phyloP scores from a whole-genome alignment of 257 asterid genomes.

The Primulina tabacum region DNA sequence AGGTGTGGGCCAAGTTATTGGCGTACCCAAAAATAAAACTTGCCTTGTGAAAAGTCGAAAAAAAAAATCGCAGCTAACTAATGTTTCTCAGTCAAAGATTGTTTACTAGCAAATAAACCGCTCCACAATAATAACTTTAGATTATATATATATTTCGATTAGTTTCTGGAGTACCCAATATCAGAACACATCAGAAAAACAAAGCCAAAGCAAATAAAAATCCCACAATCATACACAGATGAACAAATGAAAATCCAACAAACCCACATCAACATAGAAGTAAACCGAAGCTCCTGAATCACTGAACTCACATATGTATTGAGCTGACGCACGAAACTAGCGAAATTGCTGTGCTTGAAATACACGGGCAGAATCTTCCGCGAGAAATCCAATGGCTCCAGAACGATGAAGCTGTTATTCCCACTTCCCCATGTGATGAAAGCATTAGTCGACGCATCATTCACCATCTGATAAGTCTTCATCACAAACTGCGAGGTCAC shows the following conservation, averaged over 20 bases:
- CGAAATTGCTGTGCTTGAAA: conserved; percentile 88
- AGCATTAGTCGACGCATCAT: conserved; percentile 53
- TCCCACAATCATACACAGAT: not conserved
- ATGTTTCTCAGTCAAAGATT: not conserved
- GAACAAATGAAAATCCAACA: not conserved
- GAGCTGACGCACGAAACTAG: conserved; percentile 92
- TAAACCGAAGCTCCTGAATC: not conserved
- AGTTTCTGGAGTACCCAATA: not conserved
- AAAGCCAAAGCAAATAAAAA: not conserved
- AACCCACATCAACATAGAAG: not conserved
- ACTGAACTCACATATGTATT: conserved; percentile 70
- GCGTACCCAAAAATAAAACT: not conserved
- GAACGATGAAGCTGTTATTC: conserved; percentile 63
- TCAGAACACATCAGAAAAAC: not conserved
- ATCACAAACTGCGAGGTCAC: conserved; percentile 63
- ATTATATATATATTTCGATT: not conserved
- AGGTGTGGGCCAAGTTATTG: not conserved
- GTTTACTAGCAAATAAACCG: not conserved
- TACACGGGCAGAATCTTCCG: conserved; percentile 61
- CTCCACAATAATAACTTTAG: no score
- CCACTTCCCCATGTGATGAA: conserved; percentile 62
- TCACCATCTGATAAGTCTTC: conserved; percentile 88
- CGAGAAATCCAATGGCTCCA: conserved; percentile 70
- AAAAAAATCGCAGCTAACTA: not conserved
- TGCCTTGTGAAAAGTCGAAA: not conserved